Percentiles rank a stretch among this genome's conserved stretches.
Evolutionary conservation across 2,329 filamentous ascomycete genomes (phyloP).

Genomic region (Epichloe uncinata): DNA sequence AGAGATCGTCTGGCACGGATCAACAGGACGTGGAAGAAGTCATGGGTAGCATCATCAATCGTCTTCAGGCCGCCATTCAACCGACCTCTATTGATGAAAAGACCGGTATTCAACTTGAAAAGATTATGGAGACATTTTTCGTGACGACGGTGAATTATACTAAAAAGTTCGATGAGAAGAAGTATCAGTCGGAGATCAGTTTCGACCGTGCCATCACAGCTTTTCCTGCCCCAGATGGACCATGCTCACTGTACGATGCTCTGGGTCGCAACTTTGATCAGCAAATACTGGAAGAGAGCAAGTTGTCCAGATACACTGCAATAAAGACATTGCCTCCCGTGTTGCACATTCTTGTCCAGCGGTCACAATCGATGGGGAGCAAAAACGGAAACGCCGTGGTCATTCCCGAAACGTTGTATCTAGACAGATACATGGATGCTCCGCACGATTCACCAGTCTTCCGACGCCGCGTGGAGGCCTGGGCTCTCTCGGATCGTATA

Average conservation of each 20-base stretch:
- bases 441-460: slow-evolving; percentile 47
- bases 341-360: slow-evolving; percentile 79
- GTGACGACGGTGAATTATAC: slow-evolving; percentile 48
- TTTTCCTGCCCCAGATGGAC: slow-evolving; percentile 36
- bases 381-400: slow-evolving; percentile 69
- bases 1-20: slow-evolving; percentile 38
- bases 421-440: slow-evolving; percentile 78
- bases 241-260: slow-evolving; percentile 63
- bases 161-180: slow-evolving; percentile 33
- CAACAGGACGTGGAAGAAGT: slow-evolving; percentile 97
- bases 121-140: slow-evolving; percentile 59
- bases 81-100: slow-evolving; percentile 47
- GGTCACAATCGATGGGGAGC: slow-evolving; percentile 57
- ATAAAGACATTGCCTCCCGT: slow-evolving; percentile 71
- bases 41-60: slow-evolving; percentile 81
- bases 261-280: slow-evolving; percentile 77
- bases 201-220: slow-evolving; percentile 53
- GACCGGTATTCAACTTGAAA: slow-evolving; percentile 66
- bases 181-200: slow-evolving; percentile 29
- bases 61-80: slow-evolving; percentile 78
- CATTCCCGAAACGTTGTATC: slow-evolving; percentile 68
- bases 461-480: slow-evolving; percentile 52
- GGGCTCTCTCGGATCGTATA: slow-evolving; percentile 59
- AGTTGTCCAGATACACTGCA: slow-evolving; percentile 50
- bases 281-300: slow-evolving; percentile 56